Conservation (phyloP, 208 protist species). For the Wallacemonas sp. region DNA sequence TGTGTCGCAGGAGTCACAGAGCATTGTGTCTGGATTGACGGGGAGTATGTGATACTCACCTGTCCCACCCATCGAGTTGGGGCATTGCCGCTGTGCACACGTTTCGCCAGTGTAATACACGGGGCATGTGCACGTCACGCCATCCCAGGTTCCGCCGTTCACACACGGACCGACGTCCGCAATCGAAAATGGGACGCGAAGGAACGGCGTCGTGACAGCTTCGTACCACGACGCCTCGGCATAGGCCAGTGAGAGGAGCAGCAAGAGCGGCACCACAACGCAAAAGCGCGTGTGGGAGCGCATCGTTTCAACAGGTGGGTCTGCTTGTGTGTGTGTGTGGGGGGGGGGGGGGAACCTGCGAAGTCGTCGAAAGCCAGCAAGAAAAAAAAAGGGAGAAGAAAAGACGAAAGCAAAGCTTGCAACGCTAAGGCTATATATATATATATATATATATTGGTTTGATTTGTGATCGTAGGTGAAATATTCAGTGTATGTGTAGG, state of each 20-base stretch:
- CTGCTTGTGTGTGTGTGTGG: not conserved
- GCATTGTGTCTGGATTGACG: slow-evolving; percentile 31
- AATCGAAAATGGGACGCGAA: not conserved
- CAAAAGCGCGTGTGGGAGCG: not conserved
- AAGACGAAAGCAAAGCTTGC: not conserved
- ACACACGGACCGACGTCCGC: slow-evolving; percentile 28
- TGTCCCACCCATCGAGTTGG: slow-evolving; percentile 49
- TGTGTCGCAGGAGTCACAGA: slow-evolving; percentile 48
- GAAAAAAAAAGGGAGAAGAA: slow-evolving; percentile 11
- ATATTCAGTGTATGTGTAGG: too few species aligned
- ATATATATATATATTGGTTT: slow-evolving; percentile 2
- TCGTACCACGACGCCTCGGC: too few species aligned
- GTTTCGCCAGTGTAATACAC: slow-evolving; percentile 53
- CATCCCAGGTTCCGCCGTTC: slow-evolving; percentile 44
- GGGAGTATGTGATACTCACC: slow-evolving; percentile 37
- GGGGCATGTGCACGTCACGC: slow-evolving; percentile 52
- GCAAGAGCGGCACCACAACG: not conserved
- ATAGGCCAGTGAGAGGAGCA: too few species aligned
- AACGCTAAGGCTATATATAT: not conserved
- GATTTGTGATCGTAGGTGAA: not conserved
- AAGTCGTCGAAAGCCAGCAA: slow-evolving; percentile 7
- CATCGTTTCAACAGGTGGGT: not conserved
- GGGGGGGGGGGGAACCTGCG: not conserved
- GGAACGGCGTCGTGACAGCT: too few species aligned
- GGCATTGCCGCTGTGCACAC: slow-evolving; percentile 61